Conservation (phyloP, 106 monocot genomes). For the Agapanthus africanus region DNA sequence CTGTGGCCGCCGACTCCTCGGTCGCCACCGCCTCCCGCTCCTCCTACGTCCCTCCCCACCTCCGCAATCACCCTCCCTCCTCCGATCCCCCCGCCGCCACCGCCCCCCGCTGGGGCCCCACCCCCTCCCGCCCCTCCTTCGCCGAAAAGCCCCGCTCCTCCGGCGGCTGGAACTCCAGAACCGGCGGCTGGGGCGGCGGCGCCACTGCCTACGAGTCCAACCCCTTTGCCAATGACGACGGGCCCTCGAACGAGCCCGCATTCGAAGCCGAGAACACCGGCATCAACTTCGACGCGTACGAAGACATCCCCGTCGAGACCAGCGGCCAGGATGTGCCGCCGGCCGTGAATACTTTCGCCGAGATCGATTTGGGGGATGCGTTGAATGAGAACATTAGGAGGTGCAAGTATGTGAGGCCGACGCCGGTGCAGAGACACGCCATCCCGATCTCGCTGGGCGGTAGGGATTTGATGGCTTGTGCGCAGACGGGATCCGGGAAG, state of each 20-base stretch:
- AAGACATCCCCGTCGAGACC: slow-evolving; percentile 73
- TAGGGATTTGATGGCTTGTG: slow-evolving; percentile 79
- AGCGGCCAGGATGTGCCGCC: slow-evolving; percentile 55
- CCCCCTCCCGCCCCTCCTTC: slow-evolving; percentile 9
- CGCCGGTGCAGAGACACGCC: slow-evolving; percentile 72
- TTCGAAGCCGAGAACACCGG: slow-evolving; percentile 37
- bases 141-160: slow-evolving; percentile 17
- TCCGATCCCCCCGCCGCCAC: background rate
- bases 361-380: slow-evolving; percentile 63
- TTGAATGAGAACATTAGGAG: slow-evolving; percentile 69
- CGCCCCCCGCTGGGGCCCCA: slow-evolving; percentile 20
- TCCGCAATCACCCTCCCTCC: slow-evolving; percentile 24
- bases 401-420: slow-evolving; percentile 74
- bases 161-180: slow-evolving; percentile 37
- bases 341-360: slow-evolving; percentile 60
- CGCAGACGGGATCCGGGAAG: slow-evolving; percentile 79
- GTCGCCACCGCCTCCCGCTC: slow-evolving; percentile 11
- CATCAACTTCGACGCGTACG: slow-evolving; percentile 75
- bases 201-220: slow-evolving; percentile 34
- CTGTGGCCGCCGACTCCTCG: slow-evolving; percentile 35
- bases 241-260: background rate
- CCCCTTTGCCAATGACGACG: slow-evolving; percentile 39
- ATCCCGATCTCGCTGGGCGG: slow-evolving; percentile 62
- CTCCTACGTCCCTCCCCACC: slow-evolving; percentile 45
- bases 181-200: slow-evolving; percentile 47